Conservation (phyloP, 108 stramenopile species). For the Cyclotella kingstonii region DNA sequence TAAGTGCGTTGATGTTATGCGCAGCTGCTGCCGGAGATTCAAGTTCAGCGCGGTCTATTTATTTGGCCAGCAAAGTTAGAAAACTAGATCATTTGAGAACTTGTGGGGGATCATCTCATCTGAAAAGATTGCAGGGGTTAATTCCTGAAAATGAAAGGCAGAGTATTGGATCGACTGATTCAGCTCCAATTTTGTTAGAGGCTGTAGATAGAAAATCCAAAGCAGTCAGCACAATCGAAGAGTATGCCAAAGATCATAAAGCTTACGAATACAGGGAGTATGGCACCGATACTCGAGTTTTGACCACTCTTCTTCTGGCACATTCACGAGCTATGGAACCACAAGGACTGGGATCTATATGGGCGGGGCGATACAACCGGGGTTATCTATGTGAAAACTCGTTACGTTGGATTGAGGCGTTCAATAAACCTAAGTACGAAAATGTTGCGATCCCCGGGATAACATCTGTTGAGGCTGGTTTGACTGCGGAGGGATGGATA, state of each 20-base stretch:
- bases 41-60: slow-evolving; percentile 81
- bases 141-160: slow-evolving; percentile 24
- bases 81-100: slow-evolving; percentile 73
- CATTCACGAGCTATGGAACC: slow-evolving; percentile 68
- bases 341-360: slow-evolving; percentile 76
- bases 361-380: slow-evolving; percentile 70
- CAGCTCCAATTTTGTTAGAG: slow-evolving; percentile 1
- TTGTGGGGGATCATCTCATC: slow-evolving; percentile 65
- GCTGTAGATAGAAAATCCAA: slow-evolving; percentile 1
- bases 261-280: slow-evolving; percentile 71
- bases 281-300: slow-evolving; percentile 64
- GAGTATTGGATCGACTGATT: slow-evolving; percentile 12
- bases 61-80: slow-evolving; percentile 68
- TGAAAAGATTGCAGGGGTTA: slow-evolving; percentile 39
- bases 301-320: slow-evolving; percentile 64
- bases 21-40: slow-evolving; percentile 80
- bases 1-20: slow-evolving; percentile 76
- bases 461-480: slow-evolving; percentile 49
- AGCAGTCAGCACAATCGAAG: slow-evolving; percentile 30
- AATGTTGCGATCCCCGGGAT: slow-evolving; percentile 70
- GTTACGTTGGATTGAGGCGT: slow-evolving; percentile 58
- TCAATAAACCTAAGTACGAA: slow-evolving; percentile 55
- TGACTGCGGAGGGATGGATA: slow-evolving; percentile 41
- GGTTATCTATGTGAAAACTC: slow-evolving; percentile 80
- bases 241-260: slow-evolving; percentile 26